Percentiles rank a stretch among this genome's conserved stretches.
These are phyloP conservation scores for Talaromyces trachyspermus DNA, from an alignment of 495 filamentous ascomycete species.

Conservation along the genomic window DNA sequence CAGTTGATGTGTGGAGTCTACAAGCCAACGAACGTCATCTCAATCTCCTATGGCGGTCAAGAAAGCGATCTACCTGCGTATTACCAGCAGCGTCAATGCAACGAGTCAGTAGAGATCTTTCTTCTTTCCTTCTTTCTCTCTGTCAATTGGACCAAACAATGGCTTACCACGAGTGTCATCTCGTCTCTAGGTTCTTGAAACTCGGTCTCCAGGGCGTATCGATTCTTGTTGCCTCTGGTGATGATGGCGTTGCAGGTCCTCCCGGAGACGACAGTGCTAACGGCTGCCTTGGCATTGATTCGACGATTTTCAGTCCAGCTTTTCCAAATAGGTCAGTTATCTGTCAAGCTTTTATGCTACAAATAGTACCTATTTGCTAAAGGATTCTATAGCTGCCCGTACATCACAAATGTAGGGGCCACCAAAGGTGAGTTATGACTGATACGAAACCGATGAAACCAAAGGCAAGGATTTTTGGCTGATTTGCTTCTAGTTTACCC, in stretches of 20 bases:
- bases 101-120: constrained; percentile 47
- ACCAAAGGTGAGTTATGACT: no score
- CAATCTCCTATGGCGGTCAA: constrained; percentile 36
- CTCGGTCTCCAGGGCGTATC: constrained; percentile 37
- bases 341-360: no score
- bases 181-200: no score
- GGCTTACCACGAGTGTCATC: no score
- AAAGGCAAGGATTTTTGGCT: no score
- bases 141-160: no score
- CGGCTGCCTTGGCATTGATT: constrained; percentile 10
- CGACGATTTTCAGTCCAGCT: constrained; percentile 24
- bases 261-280: constrained; percentile 9
- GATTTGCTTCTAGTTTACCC: no score
- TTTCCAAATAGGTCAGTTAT: no score
- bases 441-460: no score
- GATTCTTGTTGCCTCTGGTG: constrained; percentile 32
- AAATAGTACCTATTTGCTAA: no score
- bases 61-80: constrained; percentile 29
- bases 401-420: constrained; percentile 36
- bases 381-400: constrained; percentile 40
- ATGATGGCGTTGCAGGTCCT: constrained; percentile 34
- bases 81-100: constrained; percentile 33
- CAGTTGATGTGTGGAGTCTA: constrained; percentile 32
- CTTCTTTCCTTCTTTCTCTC: no score
- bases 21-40: constrained; percentile 39